Percentiles rank a stretch among this genome's conserved stretches.
These are phyloP conservation scores for Senna siamea DNA, from an alignment of 306 rosid genomes.

Conservation along the genomic window DNA sequence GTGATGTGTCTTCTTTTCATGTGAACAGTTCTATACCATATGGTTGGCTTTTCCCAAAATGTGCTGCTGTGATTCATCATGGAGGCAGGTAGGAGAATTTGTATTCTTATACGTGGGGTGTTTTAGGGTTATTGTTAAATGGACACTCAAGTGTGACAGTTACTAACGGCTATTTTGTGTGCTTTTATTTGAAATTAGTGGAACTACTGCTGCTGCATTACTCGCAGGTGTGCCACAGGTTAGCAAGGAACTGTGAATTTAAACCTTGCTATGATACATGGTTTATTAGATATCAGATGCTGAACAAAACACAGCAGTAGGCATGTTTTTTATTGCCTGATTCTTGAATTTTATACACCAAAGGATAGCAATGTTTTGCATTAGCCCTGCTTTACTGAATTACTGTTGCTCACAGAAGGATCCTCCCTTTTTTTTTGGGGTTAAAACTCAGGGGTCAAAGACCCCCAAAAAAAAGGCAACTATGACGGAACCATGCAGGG, in stretches of 20 bases:
- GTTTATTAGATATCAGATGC: conserved; percentile 7
- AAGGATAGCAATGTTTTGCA: conserved; percentile 15
- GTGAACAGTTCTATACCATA: conserved; percentile 66
- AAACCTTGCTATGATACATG: conserved; percentile 7
- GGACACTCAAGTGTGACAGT: conserved; percentile 17
- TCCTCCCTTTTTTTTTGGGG: too few species aligned
- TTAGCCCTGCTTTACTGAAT: background rate
- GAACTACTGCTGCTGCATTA: conserved; percentile 84
- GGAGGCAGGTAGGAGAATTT: conserved; percentile 78
- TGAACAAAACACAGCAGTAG: conserved; percentile 1
- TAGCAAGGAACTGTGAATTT: conserved; percentile 36
- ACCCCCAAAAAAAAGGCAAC: too few species aligned
- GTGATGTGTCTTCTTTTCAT: conserved; percentile 30
- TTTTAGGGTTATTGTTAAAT: conserved; percentile 23
- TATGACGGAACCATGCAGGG: too few species aligned
- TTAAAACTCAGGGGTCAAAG: too few species aligned
- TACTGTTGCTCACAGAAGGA: background rate
- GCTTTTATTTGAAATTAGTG: conserved; percentile 50
- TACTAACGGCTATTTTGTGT: conserved; percentile 36
- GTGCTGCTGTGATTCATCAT: conserved; percentile 79
- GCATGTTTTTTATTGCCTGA: background rate
- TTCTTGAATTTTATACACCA: background rate
- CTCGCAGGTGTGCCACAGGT: conserved; percentile 86
- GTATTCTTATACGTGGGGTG: conserved; percentile 10
- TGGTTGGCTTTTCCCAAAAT: conserved; percentile 70